Percentiles rank a stretch among this genome's conserved stretches.
Conservation (phyloP, 2,329 filamentous ascomycete genomes). For the Epichloe baconii region DNA sequence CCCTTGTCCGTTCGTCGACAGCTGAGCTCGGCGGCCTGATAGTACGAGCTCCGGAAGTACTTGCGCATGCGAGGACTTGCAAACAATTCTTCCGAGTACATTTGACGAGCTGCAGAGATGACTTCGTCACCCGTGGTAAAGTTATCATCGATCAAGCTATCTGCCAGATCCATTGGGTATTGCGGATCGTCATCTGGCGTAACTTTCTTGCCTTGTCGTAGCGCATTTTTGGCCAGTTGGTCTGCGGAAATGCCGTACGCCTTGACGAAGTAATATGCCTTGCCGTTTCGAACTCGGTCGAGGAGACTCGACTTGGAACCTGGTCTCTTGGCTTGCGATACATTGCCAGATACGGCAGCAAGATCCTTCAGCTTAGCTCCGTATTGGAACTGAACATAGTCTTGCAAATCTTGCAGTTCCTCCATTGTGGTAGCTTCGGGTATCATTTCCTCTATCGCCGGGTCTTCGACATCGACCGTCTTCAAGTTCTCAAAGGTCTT, state of each 20-base stretch:
- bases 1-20: constrained; percentile 90
- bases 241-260: constrained; percentile 86
- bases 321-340: constrained; percentile 62
- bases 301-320: constrained; percentile 70
- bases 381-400: constrained; percentile 94
- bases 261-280: constrained; percentile 68
- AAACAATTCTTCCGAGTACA: constrained; percentile 84
- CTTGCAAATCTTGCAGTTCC: constrained; percentile 90
- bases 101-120: constrained; percentile 64
- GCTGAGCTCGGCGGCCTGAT: constrained; percentile 71
- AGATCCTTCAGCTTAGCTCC: constrained; percentile 72
- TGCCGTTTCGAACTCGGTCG: constrained; percentile 71
- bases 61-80: constrained; percentile 83
- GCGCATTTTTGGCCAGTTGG: constrained; percentile 73
- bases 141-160: constrained; percentile 57
- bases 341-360: constrained; percentile 46
- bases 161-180: constrained; percentile 76
- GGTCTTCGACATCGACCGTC: constrained; percentile 50
- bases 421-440: constrained; percentile 73
- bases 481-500: constrained; percentile 65
- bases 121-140: constrained; percentile 67
- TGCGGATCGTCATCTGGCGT: constrained; percentile 75
- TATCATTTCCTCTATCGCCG: constrained; percentile 72
- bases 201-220: constrained; percentile 63
- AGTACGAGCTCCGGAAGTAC: constrained; percentile 71